A percentile compares a stretch with the other conserved stretches of the same genome.
phyloP scores from a whole-genome alignment of 345 rosid genomes.

The Noccaea caerulescens region DNA sequence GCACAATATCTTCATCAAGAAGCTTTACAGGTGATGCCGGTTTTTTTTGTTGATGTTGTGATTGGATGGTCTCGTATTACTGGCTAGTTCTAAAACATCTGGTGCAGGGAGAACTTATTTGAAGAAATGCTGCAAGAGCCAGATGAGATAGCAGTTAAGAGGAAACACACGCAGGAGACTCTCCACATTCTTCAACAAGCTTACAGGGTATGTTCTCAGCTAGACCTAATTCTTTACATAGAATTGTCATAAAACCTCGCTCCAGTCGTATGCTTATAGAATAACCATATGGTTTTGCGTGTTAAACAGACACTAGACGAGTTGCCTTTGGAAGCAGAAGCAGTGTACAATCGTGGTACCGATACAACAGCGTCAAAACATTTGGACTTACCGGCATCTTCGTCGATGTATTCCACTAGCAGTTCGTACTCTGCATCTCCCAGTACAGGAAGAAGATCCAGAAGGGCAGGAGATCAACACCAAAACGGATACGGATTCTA shows the following conservation, averaged over 20 bases:
- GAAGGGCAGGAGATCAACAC: conserved; percentile 79
- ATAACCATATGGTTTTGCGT: conserved; percentile 14
- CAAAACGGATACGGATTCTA: conserved; percentile 54
- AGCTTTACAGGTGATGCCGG: conserved; percentile 82
- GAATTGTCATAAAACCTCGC: background rate
- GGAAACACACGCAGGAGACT: conserved; percentile 85
- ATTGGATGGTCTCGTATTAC: conserved; percentile 17
- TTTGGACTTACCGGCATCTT: conserved; percentile 72
- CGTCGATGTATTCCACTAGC: conserved; percentile 43
- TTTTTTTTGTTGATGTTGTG: background rate
- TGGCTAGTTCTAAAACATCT: conserved; percentile 20
- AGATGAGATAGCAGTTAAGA: conserved; percentile 78
- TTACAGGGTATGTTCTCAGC: conserved; percentile 64
- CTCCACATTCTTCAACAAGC: conserved; percentile 94
- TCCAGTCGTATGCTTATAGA: background rate
- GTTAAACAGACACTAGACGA: conserved; percentile 80
- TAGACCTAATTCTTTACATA: background rate
- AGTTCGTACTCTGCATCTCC: conserved; percentile 58
- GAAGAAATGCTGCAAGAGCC: conserved; percentile 99
- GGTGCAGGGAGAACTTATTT: conserved; percentile 86
- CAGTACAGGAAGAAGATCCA: conserved; percentile 54
- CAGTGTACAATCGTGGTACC: conserved; percentile 59
- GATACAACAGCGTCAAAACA: conserved; percentile 85
- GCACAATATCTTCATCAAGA: conserved; percentile 91
- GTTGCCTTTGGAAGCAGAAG: conserved; percentile 87